phyloP scores from a whole-genome alignment of 2,329 filamentous ascomycete species.

The Pleoardoris graminearum region DNA sequence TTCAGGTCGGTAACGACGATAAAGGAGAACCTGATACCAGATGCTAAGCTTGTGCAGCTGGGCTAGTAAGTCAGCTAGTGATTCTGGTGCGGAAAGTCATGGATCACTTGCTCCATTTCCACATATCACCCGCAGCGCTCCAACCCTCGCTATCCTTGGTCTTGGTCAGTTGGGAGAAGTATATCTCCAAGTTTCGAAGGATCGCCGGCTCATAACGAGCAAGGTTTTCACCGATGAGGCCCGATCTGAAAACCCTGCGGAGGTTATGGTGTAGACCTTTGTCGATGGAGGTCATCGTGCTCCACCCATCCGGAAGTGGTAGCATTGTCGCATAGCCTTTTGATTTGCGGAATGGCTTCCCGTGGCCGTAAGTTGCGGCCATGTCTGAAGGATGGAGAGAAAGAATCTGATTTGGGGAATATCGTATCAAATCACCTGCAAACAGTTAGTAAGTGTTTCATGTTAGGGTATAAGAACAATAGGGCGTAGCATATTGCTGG shows the following conservation, averaged over 20 bases:
- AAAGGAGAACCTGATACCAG: too few species aligned
- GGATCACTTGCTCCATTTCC: constrained; percentile 3
- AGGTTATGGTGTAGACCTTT: constrained; percentile 6
- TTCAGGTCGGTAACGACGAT: too few species aligned
- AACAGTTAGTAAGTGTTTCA: too few species aligned
- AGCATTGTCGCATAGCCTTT: constrained; percentile 9
- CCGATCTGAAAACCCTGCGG: constrained; percentile 6
- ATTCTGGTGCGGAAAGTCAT: too few species aligned
- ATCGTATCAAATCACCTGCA: constrained; percentile 5
- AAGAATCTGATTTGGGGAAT: constrained; percentile 7
- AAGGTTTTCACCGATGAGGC: constrained; percentile 1
- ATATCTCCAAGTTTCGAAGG: constrained; percentile 4
- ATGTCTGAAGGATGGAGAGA: constrained; percentile 6
- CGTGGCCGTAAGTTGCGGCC: not conserved
- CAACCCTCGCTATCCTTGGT: constrained; percentile 1
- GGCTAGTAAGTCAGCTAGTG: too few species aligned
- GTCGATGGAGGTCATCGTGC: constrained; percentile 9
- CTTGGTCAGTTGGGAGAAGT: constrained; percentile 6
- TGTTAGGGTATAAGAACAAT: too few species aligned
- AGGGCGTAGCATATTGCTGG: constrained; percentile 9
- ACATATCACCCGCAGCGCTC: constrained; percentile 2
- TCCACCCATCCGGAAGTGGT: constrained; percentile 7
- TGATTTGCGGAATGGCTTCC: constrained; percentile 6
- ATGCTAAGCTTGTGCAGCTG: too few species aligned
- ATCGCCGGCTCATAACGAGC: constrained; percentile 5